Evolutionary conservation across 176 grass and related monocot species (phyloP), one percentile per base, ranked within the genome.

Genomic region (Urochloa ruziziensis): DNA sequence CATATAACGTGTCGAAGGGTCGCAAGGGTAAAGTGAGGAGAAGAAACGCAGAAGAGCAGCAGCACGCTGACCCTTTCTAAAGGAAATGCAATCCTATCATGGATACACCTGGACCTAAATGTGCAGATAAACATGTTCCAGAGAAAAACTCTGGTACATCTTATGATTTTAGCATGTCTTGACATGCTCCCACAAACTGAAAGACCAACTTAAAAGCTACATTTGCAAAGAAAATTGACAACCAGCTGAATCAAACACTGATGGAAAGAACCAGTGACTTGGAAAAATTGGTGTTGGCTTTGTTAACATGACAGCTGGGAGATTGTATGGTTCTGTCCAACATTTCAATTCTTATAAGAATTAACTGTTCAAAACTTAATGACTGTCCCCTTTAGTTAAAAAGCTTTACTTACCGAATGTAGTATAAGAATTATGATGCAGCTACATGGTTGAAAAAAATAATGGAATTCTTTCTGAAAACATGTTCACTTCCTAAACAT

Each of bases 181-280:
- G 30, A 94, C 82, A 90, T 47, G 37, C 85, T 90, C 87, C 87
- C 79, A 92, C 58, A 59, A 80, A 85, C 62, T 70, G 66, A 68
- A 86, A 83, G 67, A 80, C 62, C 36, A 93, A 91, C 80, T 91
- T 96, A 93, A 96, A 83, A 72, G 83, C 72, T 46, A 82, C 56
- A 86, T 83, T 43, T 74, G 25, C 32, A 79, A 80, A 71, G 0
- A 44, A 83, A 63, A 7, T 37, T 3, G 40, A 15, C 36, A 44
- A 36, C 5, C 3, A 21, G 0, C n/a, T 66, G 5, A 51, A 69
- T n/a, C 0, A 58, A 88, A 70, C 28, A 67, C 0, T 2, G 6
- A 21, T 65, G 62, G 63, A n/a, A 19, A 54, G 54, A 62, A 62
- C 28, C 67, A 47, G 33, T 30, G 15, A 56, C n/a, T 14, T 53